Conservation (phyloP, 2,329 filamentous ascomycete species). For the Cladophialophora immunda region DNA sequence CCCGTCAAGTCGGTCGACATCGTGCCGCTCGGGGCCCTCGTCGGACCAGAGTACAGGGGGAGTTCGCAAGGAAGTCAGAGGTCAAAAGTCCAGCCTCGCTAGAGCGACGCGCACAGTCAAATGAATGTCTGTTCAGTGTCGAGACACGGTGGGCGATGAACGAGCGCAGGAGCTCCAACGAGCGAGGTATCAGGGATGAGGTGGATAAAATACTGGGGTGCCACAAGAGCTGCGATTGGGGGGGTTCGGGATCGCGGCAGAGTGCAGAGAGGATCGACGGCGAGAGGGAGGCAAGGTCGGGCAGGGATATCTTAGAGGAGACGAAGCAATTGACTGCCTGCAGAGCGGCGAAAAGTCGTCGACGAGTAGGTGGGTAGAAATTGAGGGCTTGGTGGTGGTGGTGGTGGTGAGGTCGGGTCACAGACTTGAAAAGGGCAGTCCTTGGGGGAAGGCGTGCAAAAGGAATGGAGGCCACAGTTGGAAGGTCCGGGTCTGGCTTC, state of each 20-base stretch:
- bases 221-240: slow-evolving; percentile 19
- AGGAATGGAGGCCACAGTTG: slow-evolving; percentile 14
- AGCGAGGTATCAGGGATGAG: slow-evolving; percentile 36
- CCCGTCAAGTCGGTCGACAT: slow-evolving; percentile 60
- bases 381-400: slow-evolving; percentile 7
- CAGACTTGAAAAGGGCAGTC: slow-evolving; percentile 22
- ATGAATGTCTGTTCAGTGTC: slow-evolving; percentile 49
- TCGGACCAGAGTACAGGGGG: slow-evolving; percentile 33
- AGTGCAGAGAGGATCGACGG: slow-evolving; percentile 11
- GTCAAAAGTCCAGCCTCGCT: slow-evolving; percentile 27
- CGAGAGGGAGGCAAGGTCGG: neutral
- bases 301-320: neutral
- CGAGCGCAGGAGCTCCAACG: slow-evolving; percentile 36
- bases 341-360: slow-evolving; percentile 9
- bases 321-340: neutral
- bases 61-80: slow-evolving; percentile 39
- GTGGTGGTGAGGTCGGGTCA: slow-evolving; percentile 33
- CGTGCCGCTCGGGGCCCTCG: slow-evolving; percentile 44
- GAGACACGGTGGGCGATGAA: slow-evolving; percentile 27
- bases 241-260: slow-evolving; percentile 15
- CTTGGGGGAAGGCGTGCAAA: slow-evolving; percentile 16
- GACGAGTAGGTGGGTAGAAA: slow-evolving; percentile 4
- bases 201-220: slow-evolving; percentile 19
- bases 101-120: slow-evolving; percentile 33
- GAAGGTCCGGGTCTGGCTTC: slow-evolving; percentile 16